A percentile compares a stretch with the other conserved stretches of the same genome.
phyloP scores from a whole-genome alignment of 306 rosid genomes.

The Trifolium dubium region DNA sequence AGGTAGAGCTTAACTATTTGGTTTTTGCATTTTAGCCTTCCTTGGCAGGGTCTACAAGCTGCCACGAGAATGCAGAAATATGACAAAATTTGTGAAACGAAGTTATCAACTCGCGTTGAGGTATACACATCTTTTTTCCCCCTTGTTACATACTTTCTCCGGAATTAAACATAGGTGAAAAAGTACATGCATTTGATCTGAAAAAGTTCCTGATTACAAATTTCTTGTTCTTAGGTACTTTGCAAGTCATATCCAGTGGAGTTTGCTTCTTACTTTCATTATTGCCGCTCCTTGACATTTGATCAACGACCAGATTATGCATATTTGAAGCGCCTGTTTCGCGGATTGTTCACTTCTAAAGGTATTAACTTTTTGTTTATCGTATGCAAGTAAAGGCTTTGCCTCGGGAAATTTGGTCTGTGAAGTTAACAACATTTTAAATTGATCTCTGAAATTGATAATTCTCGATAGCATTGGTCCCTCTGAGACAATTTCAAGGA shows the following conservation, averaged over 20 bases:
- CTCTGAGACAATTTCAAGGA: not conserved
- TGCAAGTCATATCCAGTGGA: conserved; percentile 67
- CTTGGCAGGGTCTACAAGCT: conserved; percentile 89
- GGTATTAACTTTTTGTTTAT: conserved; percentile 45
- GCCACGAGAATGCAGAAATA: conserved; percentile 68
- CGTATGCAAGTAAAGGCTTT: not conserved
- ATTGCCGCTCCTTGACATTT: conserved; percentile 69
- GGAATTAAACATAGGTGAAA: not conserved
- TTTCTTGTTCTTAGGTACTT: conserved; percentile 49
- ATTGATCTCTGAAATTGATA: not conserved
- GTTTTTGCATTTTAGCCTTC: conserved; percentile 63
- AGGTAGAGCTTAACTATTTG: conserved; percentile 25
- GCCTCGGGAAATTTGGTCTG: not conserved
- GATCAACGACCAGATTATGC: conserved; percentile 77
- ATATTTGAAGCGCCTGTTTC: conserved; percentile 68
- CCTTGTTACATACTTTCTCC: not conserved
- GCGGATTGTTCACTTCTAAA: conserved; percentile 58
- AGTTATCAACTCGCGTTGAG: conserved; percentile 73
- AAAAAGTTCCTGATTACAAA: not conserved
- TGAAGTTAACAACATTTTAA: not conserved
- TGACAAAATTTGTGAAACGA: conserved; percentile 69
- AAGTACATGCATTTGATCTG: not conserved
- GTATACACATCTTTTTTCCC: conserved; percentile 37
- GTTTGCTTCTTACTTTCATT: conserved; percentile 71
- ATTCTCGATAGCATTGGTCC: not conserved